Conservation (phyloP, 1,284 basidiomycete species). For the Tilletia caries region DNA sequence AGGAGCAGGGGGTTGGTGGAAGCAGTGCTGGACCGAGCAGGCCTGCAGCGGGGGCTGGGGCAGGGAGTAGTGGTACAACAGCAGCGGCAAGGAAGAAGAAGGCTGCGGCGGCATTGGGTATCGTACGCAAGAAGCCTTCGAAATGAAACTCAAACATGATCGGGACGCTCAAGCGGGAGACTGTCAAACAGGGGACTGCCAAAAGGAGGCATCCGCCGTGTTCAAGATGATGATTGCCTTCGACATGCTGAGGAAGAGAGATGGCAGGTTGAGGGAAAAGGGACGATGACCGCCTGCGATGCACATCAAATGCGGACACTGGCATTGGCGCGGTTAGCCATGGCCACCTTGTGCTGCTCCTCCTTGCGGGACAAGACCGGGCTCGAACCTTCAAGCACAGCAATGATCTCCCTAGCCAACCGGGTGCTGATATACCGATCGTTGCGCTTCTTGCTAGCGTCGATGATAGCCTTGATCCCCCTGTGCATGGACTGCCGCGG, state of each 20-base stretch:
- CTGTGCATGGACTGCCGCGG: constrained; percentile 49
- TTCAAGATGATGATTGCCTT: too few relatives aligned
- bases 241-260: too few relatives aligned
- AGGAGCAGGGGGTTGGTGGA: too few relatives aligned
- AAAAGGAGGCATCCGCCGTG: too few relatives aligned
- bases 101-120: constrained; percentile 17
- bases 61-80: neutral
- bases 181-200: neutral
- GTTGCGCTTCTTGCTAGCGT: constrained; percentile 54
- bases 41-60: neutral
- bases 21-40: too few relatives aligned
- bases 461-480: constrained; percentile 55
- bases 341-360: constrained; percentile 66
- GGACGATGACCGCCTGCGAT: too few relatives aligned
- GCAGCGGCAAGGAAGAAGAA: constrained; percentile 28
- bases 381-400: constrained; percentile 53
- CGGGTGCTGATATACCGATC: constrained; percentile 52
- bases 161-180: too few relatives aligned
- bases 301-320: constrained; percentile 37
- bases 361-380: constrained; percentile 53
- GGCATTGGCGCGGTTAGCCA: constrained; percentile 68
- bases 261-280: too few relatives aligned
- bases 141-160: neutral
- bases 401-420: constrained; percentile 54
- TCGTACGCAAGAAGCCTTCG: constrained; percentile 29